Evolutionary conservation across 2,329 filamentous ascomycete species (phyloP).

Genomic region (Alternaria gansuensis): DNA sequence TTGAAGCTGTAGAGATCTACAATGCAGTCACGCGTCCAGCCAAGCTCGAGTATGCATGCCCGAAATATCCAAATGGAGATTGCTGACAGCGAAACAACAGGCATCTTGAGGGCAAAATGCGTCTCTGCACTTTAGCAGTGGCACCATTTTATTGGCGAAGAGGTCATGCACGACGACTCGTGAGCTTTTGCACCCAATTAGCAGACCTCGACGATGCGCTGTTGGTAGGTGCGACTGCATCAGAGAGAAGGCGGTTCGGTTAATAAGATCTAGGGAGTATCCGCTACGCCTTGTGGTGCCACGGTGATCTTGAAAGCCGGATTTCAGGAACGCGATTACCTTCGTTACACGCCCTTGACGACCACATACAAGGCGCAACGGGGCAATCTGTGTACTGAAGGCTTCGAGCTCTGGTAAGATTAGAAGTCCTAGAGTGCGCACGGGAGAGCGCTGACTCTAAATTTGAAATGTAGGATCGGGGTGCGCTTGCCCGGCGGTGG

Average conservation of each 20-base stretch:
- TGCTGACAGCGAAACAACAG: slow-evolving; percentile 19
- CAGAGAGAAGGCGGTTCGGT: slow-evolving; percentile 4
- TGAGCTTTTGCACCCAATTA: slow-evolving; percentile 38
- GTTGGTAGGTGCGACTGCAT: slow-evolving; percentile 24
- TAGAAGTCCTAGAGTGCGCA: not conserved
- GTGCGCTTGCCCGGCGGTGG: slow-evolving; percentile 19
- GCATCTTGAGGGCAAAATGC: slow-evolving; percentile 27
- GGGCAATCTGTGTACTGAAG: slow-evolving; percentile 11
- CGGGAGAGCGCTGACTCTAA: slow-evolving; percentile 8
- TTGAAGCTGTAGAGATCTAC: slow-evolving; percentile 30
- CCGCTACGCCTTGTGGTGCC: slow-evolving; percentile 39
- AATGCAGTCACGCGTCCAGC: slow-evolving; percentile 33
- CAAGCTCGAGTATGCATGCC: slow-evolving; percentile 33
- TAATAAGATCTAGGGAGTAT: slow-evolving; percentile 31
- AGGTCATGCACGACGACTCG: slow-evolving; percentile 38
- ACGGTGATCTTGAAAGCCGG: slow-evolving; percentile 37
- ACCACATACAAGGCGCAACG: not conserved
- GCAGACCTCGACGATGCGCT: slow-evolving; percentile 36
- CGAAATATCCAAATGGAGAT: not conserved
- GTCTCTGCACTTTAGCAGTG: slow-evolving; percentile 35
- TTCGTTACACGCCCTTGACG: slow-evolving; percentile 27
- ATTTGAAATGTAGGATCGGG: slow-evolving; percentile 22
- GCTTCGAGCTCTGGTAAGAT: slow-evolving; percentile 27
- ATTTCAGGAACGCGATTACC: slow-evolving; percentile 37
- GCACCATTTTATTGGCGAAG: slow-evolving; percentile 41